Conservation (phyloP, 2,329 filamentous ascomycete species). For the Aciculosporium take region DNA sequence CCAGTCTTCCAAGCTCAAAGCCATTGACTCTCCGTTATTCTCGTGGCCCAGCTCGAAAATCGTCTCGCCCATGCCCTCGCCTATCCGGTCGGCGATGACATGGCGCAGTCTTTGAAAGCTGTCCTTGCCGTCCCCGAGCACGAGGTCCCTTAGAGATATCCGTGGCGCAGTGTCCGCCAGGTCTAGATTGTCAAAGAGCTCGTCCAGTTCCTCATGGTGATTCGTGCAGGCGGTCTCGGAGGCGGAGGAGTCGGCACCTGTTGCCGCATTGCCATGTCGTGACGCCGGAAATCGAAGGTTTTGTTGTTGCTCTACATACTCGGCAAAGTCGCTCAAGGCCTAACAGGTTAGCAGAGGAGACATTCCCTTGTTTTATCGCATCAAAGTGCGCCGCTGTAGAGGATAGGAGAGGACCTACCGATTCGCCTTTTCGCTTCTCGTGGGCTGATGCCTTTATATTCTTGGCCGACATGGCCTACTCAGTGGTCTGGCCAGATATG, state of each 20-base stretch:
- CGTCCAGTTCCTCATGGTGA: slow-evolving; percentile 72
- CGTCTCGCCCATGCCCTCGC: slow-evolving; percentile 76
- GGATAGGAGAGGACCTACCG: slow-evolving; percentile 37
- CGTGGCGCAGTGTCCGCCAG: slow-evolving; percentile 54
- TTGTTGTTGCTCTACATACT: slow-evolving; percentile 94
- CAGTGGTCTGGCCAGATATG: slow-evolving; percentile 8
- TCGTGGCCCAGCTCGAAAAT: slow-evolving; percentile 89
- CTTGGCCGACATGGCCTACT: slow-evolving; percentile 38
- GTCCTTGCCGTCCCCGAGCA: slow-evolving; percentile 50
- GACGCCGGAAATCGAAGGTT: slow-evolving; percentile 47
- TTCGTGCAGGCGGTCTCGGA: slow-evolving; percentile 18
- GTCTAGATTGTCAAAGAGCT: slow-evolving; percentile 82
- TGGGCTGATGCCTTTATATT: slow-evolving; percentile 50
- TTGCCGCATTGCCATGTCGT: slow-evolving; percentile 12
- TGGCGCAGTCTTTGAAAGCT: slow-evolving; percentile 48
- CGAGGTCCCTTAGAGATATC: slow-evolving; percentile 59
- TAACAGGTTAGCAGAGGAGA: slow-evolving; percentile 6
- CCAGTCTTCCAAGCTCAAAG: slow-evolving; percentile 62
- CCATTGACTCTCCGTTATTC: slow-evolving; percentile 76
- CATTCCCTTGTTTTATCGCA: neutral
- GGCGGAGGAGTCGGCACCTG: slow-evolving; percentile 16
- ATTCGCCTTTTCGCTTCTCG: slow-evolving; percentile 77
- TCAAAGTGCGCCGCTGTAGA: too few relatives aligned
- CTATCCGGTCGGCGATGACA: slow-evolving; percentile 53
- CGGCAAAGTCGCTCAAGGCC: slow-evolving; percentile 90